Percentiles rank a stretch among this genome's conserved stretches.
These are phyloP conservation scores for Saccharomyces hybrid DNA, from an alignment of 1,139 yeast species.

Conservation along the genomic window DNA sequence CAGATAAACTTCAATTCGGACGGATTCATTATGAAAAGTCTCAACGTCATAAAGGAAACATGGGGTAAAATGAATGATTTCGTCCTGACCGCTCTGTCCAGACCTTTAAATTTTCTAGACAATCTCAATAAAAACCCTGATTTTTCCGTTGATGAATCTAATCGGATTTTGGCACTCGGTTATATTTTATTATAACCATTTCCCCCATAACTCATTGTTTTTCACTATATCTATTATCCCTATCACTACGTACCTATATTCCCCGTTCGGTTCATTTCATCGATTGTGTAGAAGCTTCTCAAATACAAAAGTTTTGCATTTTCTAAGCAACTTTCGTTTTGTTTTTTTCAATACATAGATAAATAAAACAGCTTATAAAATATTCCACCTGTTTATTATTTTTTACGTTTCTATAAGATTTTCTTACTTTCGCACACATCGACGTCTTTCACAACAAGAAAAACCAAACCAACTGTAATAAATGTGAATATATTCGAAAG, in stretches of 20 bases:
- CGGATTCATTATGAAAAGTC: not conserved
- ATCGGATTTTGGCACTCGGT: not conserved
- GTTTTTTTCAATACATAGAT: not conserved
- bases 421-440: not conserved
- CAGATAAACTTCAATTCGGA: not conserved
- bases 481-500: not conserved
- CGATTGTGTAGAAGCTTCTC: not conserved
- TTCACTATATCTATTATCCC: not conserved
- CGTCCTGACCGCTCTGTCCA: not conserved
- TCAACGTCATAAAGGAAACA: not conserved
- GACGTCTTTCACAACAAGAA: not conserved
- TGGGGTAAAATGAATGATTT: not conserved
- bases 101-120: not conserved
- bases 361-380: conserved; percentile 14
- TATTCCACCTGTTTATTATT: not conserved
- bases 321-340: not conserved
- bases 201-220: not conserved
- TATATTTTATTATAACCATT: not conserved
- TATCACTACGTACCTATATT: not conserved
- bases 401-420: not conserved
- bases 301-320: not conserved
- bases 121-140: not conserved
- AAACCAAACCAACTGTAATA: not conserved
- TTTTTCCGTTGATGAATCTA: not conserved
- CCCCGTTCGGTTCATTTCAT: not conserved